Evolutionary conservation across 2,329 filamentous ascomycete genomes (phyloP).

Genomic region (Trichophyton mentagrophytes): DNA sequence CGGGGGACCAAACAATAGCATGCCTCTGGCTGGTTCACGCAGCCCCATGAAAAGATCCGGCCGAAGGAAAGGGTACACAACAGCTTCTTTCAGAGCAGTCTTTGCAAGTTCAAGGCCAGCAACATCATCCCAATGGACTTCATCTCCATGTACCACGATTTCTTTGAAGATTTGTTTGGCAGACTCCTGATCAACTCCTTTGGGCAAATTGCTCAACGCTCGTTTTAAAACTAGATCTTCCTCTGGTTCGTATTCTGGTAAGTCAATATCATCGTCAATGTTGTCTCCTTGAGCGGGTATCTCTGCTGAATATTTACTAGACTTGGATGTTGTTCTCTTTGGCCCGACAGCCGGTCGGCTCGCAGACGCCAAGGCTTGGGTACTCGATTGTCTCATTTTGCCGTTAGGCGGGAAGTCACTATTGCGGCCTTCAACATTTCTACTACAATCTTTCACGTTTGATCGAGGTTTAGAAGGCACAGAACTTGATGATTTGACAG

Average conservation of each 20-base stretch:
- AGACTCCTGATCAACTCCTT: slow-evolving; percentile 66
- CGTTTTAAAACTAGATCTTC: slow-evolving; percentile 46
- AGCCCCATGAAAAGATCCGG: slow-evolving; percentile 94
- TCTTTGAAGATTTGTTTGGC: slow-evolving; percentile 92
- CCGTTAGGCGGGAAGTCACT: not conserved
- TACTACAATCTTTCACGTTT: not conserved
- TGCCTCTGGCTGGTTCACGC: slow-evolving; percentile 82
- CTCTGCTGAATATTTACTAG: not conserved
- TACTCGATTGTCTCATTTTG: not conserved
- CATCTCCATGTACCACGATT: slow-evolving; percentile 85
- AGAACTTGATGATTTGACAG: not conserved
- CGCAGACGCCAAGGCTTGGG: not conserved
- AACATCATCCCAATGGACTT: slow-evolving; percentile 89
- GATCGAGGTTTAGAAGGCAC: not conserved
- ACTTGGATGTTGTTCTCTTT: not conserved
- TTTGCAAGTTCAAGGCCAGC: slow-evolving; percentile 85
- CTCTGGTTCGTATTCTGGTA: slow-evolving; percentile 29
- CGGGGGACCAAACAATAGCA: slow-evolving; percentile 90
- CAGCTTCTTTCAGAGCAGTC: slow-evolving; percentile 80
- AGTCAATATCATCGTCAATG: slow-evolving; percentile 25
- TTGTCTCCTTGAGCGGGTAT: not conserved
- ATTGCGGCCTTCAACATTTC: not conserved
- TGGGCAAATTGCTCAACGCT: slow-evolving; percentile 64
- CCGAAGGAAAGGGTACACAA: slow-evolving; percentile 91
- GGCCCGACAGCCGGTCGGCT: not conserved